phyloP scores from a whole-genome alignment of 2,329 filamentous ascomycete species.

The Alternaria sp. region DNA sequence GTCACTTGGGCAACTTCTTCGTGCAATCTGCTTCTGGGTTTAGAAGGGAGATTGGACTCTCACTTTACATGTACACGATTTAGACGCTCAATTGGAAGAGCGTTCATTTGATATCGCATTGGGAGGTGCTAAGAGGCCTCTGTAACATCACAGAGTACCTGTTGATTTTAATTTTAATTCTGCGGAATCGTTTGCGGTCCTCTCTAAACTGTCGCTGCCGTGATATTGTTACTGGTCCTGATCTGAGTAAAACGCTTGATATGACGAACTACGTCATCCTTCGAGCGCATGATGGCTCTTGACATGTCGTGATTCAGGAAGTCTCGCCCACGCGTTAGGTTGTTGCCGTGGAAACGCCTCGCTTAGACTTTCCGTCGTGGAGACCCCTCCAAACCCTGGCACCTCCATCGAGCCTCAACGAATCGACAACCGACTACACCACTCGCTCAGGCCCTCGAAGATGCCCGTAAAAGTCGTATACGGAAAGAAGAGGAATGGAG shows the following conservation, averaged over 20 bases:
- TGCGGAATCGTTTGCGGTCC: neutral
- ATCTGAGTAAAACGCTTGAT: neutral
- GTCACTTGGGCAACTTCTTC: slow-evolving; percentile 18
- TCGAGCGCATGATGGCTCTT: neutral
- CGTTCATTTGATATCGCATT: slow-evolving; percentile 5
- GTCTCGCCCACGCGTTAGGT: neutral
- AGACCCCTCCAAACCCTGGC: slow-evolving; percentile 3
- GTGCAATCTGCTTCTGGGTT: slow-evolving; percentile 4
- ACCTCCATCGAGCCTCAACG: slow-evolving; percentile 1
- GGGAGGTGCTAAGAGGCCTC: neutral
- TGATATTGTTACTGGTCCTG: neutral
- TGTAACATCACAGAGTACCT: neutral
- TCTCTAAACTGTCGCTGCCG: neutral
- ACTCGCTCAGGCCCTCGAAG: slow-evolving; percentile 8
- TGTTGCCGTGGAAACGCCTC: slow-evolving; percentile 10
- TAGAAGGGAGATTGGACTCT: neutral
- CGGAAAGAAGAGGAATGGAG: slow-evolving; percentile 32
- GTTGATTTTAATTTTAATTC: slow-evolving; percentile 14
- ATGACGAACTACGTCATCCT: neutral
- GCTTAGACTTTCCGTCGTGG: slow-evolving; percentile 14
- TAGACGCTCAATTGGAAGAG: slow-evolving; percentile 6
- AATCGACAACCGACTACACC: neutral
- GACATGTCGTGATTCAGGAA: neutral
- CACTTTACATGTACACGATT: slow-evolving; percentile 8
- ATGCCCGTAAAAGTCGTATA: slow-evolving; percentile 35